Evolutionary conservation across 2,329 filamentous ascomycete genomes (phyloP).

Genomic region (Pseudogymnoascus pannorum): DNA sequence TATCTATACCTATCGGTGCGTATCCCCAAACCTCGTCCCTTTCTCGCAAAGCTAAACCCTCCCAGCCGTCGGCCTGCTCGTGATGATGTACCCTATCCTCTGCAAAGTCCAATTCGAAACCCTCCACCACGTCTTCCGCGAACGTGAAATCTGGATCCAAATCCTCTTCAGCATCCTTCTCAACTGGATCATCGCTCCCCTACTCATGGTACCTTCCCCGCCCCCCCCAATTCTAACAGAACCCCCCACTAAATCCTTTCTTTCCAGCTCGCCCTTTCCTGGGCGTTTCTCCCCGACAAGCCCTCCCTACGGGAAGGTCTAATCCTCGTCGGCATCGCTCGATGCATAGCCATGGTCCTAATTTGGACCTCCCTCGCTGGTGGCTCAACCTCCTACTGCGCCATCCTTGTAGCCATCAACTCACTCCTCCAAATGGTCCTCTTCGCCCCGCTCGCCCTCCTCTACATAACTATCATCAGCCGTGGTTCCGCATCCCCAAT

Average conservation of each 20-base stretch:
- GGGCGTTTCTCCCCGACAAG: constrained; percentile 58
- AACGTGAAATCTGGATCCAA: constrained; percentile 65
- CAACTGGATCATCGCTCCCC: constrained; percentile 77
- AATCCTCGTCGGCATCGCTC: constrained; percentile 74
- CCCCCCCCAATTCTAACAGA: neutral
- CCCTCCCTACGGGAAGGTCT: constrained; percentile 55
- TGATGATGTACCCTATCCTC: constrained; percentile 93
- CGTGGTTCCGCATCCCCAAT: constrained; percentile 29
- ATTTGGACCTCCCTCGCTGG: constrained; percentile 75
- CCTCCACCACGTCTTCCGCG: constrained; percentile 57
- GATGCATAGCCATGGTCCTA: constrained; percentile 83
- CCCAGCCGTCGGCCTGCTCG: constrained; percentile 66
- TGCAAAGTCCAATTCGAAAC: constrained; percentile 79
- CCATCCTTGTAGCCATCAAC: constrained; percentile 69
- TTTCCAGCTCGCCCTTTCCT: constrained; percentile 50
- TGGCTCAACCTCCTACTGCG: constrained; percentile 76
- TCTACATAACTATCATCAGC: constrained; percentile 66
- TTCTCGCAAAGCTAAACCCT: neutral
- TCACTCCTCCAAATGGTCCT: constrained; percentile 68
- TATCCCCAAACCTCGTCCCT: constrained; percentile 5
- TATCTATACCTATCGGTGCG: constrained; percentile 55
- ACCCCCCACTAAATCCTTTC: neutral
- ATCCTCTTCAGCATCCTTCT: constrained; percentile 68
- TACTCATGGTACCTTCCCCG: constrained; percentile 55
- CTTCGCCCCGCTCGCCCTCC: constrained; percentile 56